These are phyloP conservation scores for Talaromyces marneffei DNA, from an alignment of 2,329 filamentous ascomycete species.

Conservation along the genomic window DNA sequence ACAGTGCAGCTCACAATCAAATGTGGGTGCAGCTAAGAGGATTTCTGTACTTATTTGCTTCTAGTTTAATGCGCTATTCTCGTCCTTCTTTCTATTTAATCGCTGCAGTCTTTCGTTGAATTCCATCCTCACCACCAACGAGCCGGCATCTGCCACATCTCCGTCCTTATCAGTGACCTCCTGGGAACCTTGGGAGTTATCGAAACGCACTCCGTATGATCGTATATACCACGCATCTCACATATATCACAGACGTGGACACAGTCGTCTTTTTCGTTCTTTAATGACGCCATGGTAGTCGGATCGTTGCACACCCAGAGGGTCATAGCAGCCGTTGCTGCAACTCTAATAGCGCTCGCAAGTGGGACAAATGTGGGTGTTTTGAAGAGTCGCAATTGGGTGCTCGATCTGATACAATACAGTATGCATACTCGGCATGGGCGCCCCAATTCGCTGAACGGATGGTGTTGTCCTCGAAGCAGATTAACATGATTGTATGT, in stretches of 20 bases:
- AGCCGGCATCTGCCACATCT: not conserved
- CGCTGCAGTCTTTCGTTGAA: not conserved
- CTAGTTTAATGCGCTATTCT: not conserved
- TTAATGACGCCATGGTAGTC: conserved; percentile 22
- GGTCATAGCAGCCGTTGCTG: conserved; percentile 75
- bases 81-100: not conserved
- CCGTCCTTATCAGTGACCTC: conserved; percentile 3
- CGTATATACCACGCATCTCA: not conserved
- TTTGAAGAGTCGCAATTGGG: not conserved
- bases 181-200: not conserved
- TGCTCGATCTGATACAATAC: conserved; percentile 11
- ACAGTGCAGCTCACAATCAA: not conserved
- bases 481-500: conserved; percentile 82
- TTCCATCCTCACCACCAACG: not conserved
- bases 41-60: not conserved
- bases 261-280: not conserved
- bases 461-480: conserved; percentile 80
- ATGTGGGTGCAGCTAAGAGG: not conserved
- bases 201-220: not conserved
- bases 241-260: not conserved
- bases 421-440: conserved; percentile 99
- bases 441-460: conserved; percentile 88
- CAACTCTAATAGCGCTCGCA: conserved; percentile 76
- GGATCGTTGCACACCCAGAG: conserved; percentile 48
- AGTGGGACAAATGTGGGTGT: conserved; percentile 78